Base-by-base conservation (phyloP, 352 stramenopile genomes). In the Blastocystis sp. region DNA sequence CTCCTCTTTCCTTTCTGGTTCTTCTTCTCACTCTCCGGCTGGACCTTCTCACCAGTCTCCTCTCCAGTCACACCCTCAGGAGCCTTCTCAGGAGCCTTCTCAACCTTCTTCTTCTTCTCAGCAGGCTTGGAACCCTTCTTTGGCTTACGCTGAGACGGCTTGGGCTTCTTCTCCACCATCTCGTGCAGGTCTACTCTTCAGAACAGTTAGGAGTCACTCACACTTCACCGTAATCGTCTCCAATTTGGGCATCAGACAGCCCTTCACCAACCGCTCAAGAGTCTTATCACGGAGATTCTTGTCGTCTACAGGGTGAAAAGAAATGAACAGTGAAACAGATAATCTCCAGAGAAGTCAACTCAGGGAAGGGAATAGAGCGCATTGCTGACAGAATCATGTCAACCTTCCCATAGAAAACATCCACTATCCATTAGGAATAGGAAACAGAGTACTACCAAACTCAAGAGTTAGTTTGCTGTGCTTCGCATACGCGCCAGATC, bases 161-260 rank as follows among this genome's bases (percentile, higher is more conserved):
- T 14, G 5, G 5, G 5, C 48, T 56, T 14, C 14, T 56, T 56
- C 5, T 56, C 5, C 5, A 56, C 48, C 14, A 56, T 14, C 14
- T 14, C 5, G 5, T 56, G 14, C 14, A 14, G 5, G 5, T 56
- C 48, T 56, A 7, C 19, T 7, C 40, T 65, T 61, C 4, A 34
- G 28, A 34, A 34, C 28, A 34, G 28, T 34, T 34, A 34, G 28
- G 28, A 34, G 28, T 34, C 28, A 5, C 7, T 21, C 28, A 64
- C 48, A 62, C 11, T 79, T 79, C 21, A 79, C 4, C 41, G 40
- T 62, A 2, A 79, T 65, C 48, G 59, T 23, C 59, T 48, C 34
- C 19, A 62, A n/a, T 38, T 62, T 56, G n/a, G 70, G 48, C 48
- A 62, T 81, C 23, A 81, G 65, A 0, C 19, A 81, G 11, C 11